Evolutionary conservation across 192 early-diverging fungal species (phyloP), one percentile per base, ranked within the genome.

Genomic region (Gonapodya sp.): DNA sequence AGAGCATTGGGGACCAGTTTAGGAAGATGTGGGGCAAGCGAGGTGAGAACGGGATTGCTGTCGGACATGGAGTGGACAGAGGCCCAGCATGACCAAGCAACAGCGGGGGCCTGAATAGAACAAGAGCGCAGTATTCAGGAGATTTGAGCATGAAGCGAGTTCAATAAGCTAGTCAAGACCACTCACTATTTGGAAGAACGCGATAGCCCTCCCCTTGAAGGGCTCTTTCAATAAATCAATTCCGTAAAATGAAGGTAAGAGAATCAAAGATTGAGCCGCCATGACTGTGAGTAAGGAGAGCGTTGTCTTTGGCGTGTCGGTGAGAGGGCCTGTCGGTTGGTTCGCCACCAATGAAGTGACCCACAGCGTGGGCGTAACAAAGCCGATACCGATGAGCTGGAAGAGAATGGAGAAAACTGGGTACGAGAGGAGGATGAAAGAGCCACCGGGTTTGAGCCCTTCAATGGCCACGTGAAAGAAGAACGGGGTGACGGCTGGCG

Each of bases 391-490:
- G 8, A 77, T 8, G 75, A 77, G 75, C 31, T 77, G 75, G 30
- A 77, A 32, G 31, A 64, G 46, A 34, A 77, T 18, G 8, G 30
- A 16, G 8, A 77, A 32, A 14, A 33, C 75, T 14, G 75, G 75
- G 75, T 77, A 77, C 14, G 34, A 2, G 75, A 77, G 8, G 31
- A 31, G 75, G 18, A 77, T 16, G 18, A 34, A 18, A 33, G 18
- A 32, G 8, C 8, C 75, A 8, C 75, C 75, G 75, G 75, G 75
- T 34, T 77, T 77, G 75, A 77, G 75, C 75, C 75, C 75, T 33
- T 77, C 75, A 33, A 77, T 32, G 18, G 75, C 75, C 18, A 34
- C 31, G 75, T 77, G 34, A 33, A 77, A 77, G 75, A 77, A 77
- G 34, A 77, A 77, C 18, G 75, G 75, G 30, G 75, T 34, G 18